These are phyloP conservation scores for Sclerotinia subarctica DNA, from an alignment of 2,329 filamentous ascomycete species.

Conservation along the genomic window DNA sequence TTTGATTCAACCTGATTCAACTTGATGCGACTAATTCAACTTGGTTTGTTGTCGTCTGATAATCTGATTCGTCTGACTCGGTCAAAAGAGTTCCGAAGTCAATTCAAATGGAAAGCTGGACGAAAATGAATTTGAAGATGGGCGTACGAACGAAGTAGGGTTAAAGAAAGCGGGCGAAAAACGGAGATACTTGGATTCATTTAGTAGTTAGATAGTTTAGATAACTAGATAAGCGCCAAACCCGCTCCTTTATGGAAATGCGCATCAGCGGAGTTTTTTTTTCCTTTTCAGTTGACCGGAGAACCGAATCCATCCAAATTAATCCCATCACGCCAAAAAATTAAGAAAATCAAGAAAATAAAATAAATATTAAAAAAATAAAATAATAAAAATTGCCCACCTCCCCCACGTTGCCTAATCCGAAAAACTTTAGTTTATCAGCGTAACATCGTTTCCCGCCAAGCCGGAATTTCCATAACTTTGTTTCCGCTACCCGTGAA, in stretches of 20 bases:
- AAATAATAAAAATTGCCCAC: not conserved
- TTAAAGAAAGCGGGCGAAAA: not conserved
- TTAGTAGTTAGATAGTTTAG: not conserved
- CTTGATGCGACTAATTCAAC: too few species aligned
- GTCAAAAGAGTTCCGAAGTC: not conserved
- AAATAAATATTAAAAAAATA: too few species aligned
- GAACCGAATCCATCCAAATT: not conserved
- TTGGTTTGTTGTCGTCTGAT: not conserved
- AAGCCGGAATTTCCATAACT: slow-evolving; percentile 1
- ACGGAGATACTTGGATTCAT: not conserved
- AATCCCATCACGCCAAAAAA: too few species aligned
- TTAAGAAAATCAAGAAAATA: too few species aligned
- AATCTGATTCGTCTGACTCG: not conserved
- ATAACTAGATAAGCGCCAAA: slow-evolving; percentile 13
- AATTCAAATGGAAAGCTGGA: not conserved
- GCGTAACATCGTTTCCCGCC: slow-evolving; percentile 10
- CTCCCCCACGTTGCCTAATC: not conserved
- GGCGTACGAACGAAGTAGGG: not conserved
- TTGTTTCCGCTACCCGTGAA: slow-evolving; percentile 9
- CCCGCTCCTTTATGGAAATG: slow-evolving; percentile 8
- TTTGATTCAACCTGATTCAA: too few species aligned
- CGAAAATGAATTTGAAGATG: not conserved
- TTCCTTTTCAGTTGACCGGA: not conserved
- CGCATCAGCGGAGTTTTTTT: not conserved
- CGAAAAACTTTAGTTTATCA: not conserved